phyloP scores from a whole-genome alignment of 2,329 filamentous ascomycete genomes.

The Beauveria bassiana region DNA sequence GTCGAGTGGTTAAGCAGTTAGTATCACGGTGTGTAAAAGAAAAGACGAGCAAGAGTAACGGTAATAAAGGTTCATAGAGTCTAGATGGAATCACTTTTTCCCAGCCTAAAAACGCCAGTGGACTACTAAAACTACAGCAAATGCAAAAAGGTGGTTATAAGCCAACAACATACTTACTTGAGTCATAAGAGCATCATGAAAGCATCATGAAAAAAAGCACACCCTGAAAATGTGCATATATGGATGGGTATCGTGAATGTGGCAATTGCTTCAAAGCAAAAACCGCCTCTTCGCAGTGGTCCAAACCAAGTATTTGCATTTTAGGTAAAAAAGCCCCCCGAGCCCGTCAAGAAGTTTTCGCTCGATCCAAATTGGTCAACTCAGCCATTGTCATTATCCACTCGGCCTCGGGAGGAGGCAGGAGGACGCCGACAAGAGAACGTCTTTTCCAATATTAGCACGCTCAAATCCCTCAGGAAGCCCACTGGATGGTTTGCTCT shows the following conservation, averaged over 20 bases:
- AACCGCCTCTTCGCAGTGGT: not conserved
- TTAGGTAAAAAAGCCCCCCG: constrained; percentile 27
- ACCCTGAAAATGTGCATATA: constrained; percentile 9
- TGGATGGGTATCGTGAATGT: not conserved
- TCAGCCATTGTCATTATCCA: constrained; percentile 15
- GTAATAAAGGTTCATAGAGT: not conserved
- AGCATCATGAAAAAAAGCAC: not conserved
- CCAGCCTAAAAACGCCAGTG: constrained; percentile 6
- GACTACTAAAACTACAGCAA: constrained; percentile 11
- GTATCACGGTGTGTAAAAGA: not conserved
- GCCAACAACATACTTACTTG: constrained; percentile 10
- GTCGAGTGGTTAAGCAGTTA: not conserved
- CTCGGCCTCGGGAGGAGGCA: constrained; percentile 5
- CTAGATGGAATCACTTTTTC: constrained; percentile 9
- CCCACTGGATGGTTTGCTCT: constrained; percentile 23
- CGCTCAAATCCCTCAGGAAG: constrained; percentile 33
- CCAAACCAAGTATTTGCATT: constrained; percentile 13
- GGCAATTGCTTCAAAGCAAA: not conserved
- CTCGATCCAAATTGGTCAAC: constrained; percentile 26
- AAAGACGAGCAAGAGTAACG: not conserved
- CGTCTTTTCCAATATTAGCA: constrained; percentile 24
- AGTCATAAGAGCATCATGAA: constrained; percentile 8
- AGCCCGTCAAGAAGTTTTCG: constrained; percentile 29
- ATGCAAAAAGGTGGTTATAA: not conserved
- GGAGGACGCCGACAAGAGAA: constrained; percentile 11